These are phyloP conservation scores for Botrytis galanthina DNA, from an alignment of 2,329 filamentous ascomycete species.

Conservation along the genomic window DNA sequence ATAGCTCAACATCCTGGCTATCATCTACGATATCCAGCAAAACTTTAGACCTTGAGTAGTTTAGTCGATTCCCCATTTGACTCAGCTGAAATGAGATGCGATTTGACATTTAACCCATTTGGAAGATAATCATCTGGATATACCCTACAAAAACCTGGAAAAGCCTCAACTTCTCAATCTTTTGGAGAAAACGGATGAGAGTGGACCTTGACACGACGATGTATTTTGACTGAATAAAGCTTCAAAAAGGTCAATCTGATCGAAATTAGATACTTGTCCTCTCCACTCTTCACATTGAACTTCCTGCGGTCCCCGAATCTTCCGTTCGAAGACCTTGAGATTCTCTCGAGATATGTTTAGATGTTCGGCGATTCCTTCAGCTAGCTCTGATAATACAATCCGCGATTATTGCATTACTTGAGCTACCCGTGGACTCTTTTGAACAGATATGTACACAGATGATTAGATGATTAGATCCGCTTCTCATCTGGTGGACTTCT, in stretches of 20 bases:
- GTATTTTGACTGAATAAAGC: background rate
- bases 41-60: constrained; percentile 11
- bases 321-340: background rate
- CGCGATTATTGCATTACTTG: background rate
- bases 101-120: constrained; percentile 7
- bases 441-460: background rate
- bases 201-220: constrained; percentile 14
- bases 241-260: background rate
- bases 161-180: constrained; percentile 14
- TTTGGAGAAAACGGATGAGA: constrained; percentile 10
- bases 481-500: background rate
- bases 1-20: background rate
- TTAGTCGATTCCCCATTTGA: background rate
- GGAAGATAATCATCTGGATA: background rate
- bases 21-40: constrained; percentile 4
- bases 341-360: background rate
- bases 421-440: constrained; percentile 5
- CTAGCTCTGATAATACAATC: background rate
- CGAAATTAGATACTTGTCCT: background rate
- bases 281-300: constrained; percentile 1
- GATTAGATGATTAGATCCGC: constrained; percentile 1
- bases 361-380: constrained; percentile 9
- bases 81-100: constrained; percentile 17
- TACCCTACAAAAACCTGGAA: background rate
- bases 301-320: background rate